phyloP scores from a whole-genome alignment of 1,284 basidiomycete species.

The Laetiporus sulphureus region DNA sequence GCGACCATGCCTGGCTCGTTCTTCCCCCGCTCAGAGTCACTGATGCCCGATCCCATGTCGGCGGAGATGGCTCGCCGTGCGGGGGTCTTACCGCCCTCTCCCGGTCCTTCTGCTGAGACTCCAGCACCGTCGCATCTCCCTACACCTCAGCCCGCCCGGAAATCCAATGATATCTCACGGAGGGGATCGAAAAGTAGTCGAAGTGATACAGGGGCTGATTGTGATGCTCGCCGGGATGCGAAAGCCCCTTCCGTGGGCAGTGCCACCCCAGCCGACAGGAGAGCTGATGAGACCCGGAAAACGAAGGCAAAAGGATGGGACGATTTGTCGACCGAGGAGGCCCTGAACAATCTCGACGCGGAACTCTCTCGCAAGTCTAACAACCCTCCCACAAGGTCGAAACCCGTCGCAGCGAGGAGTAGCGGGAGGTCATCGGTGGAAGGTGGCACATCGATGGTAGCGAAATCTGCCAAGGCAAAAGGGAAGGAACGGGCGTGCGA shows the following conservation, averaged over 20 bases:
- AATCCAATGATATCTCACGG: neutral
- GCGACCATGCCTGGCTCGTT: constrained; percentile 74
- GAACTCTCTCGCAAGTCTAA: neutral
- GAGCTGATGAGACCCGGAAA: no score
- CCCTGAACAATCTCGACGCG: neutral
- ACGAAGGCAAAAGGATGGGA: neutral
- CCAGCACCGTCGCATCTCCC: neutral
- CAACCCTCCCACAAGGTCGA: neutral
- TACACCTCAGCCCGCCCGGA: neutral
- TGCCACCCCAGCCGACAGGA: no score
- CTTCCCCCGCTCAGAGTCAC: constrained; percentile 62
- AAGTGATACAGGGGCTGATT: no score
- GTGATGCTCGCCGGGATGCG: neutral
- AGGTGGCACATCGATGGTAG: neutral
- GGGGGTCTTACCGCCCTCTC: constrained; percentile 9
- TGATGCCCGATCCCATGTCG: constrained; percentile 42
- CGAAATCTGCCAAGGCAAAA: constrained; percentile 24
- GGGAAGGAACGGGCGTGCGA: constrained; percentile 47
- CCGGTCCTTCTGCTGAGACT: constrained; percentile 7
- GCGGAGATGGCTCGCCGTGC: constrained; percentile 5
- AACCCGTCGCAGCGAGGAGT: neutral
- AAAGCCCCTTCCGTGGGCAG: neutral
- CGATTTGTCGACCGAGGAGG: no score
- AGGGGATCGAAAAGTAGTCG: no score
- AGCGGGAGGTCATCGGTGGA: constrained; percentile 1